Percentiles rank a stretch among this genome's conserved stretches.
Evolutionary conservation across 2,329 filamentous ascomycete species (phyloP).

Genomic region (Hansfordia pulvinata): DNA sequence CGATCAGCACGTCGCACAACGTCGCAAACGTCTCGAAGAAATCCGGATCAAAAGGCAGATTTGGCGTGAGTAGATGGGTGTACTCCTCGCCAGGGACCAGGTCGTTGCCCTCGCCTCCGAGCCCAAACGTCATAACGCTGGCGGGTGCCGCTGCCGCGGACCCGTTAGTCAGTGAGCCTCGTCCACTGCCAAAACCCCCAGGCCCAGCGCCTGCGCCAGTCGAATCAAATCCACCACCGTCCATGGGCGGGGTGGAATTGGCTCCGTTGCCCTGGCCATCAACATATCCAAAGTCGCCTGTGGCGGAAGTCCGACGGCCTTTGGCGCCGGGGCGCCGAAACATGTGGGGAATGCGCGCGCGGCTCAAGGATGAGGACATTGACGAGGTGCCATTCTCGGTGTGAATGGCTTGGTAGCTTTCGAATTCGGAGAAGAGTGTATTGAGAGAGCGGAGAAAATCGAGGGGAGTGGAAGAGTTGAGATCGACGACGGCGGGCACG

Average conservation of each 20-base stretch:
- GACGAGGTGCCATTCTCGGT: conserved; percentile 59
- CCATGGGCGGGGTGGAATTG: neutral
- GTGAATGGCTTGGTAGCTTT: conserved; percentile 82
- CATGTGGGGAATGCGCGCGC: conserved; percentile 73
- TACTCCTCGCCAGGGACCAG: conserved; percentile 77
- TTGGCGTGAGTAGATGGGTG: conserved; percentile 76
- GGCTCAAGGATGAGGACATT: conserved; percentile 57
- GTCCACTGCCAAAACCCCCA: conserved; percentile 5
- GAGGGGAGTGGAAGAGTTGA: conserved; percentile 63
- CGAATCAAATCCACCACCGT: no score
- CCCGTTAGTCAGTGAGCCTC: conserved; percentile 13
- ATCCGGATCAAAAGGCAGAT: conserved; percentile 88
- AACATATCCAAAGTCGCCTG: conserved; percentile 20
- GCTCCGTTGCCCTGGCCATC: conserved; percentile 7
- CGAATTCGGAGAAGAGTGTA: conserved; percentile 78
- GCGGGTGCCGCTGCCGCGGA: conserved; percentile 20
- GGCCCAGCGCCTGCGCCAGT: no score
- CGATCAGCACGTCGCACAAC: conserved; percentile 87
- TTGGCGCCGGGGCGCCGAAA: conserved; percentile 55
- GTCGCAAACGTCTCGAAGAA: conserved; percentile 96
- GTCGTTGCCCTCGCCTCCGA: conserved; percentile 45
- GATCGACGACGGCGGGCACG: conserved; percentile 76
- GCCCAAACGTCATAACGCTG: conserved; percentile 37
- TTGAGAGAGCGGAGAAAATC: conserved; percentile 85
- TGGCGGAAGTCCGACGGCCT: conserved; percentile 38